phyloP scores from a whole-genome alignment of 2,329 filamentous ascomycete species.

The Botrytis galanthina region DNA sequence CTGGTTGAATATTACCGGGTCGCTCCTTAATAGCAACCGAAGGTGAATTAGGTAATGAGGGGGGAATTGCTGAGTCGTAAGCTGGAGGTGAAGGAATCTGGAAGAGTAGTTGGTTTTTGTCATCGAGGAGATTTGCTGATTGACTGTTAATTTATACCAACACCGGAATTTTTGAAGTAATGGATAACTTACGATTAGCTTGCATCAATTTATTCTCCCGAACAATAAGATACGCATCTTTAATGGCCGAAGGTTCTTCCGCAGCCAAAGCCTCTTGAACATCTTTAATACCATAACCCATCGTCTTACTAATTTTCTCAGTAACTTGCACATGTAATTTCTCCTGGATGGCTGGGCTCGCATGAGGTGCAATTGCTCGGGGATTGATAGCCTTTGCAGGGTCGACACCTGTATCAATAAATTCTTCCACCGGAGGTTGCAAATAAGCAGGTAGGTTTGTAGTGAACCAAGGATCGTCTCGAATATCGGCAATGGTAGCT shows the following conservation, averaged over 20 bases:
- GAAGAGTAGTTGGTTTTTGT: constrained; percentile 45
- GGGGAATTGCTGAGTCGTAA: constrained; percentile 41
- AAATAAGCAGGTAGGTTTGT: constrained; percentile 85
- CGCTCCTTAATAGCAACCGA: constrained; percentile 12
- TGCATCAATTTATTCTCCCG: constrained; percentile 98
- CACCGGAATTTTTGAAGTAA: not conserved
- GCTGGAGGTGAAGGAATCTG: constrained; percentile 55
- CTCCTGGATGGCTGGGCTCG: constrained; percentile 75
- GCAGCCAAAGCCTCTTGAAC: constrained; percentile 91
- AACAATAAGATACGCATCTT: constrained; percentile 97
- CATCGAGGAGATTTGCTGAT: constrained; percentile 37
- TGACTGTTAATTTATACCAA: constrained; percentile 23
- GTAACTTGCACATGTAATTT: constrained; percentile 90
- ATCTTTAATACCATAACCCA: constrained; percentile 94
- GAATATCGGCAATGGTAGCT: constrained; percentile 90
- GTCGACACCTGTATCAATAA: constrained; percentile 90
- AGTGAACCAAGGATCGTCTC: constrained; percentile 90
- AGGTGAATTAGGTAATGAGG: constrained; percentile 5
- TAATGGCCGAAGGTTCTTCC: constrained; percentile 94
- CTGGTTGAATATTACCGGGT: constrained; percentile 13
- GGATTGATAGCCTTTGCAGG: constrained; percentile 87
- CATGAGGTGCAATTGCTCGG: constrained; percentile 75
- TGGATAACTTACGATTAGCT: constrained; percentile 70
- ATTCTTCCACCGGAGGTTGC: constrained; percentile 83
- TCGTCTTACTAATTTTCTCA: constrained; percentile 93